A percentile compares a stretch with the other conserved stretches of the same genome.
Evolutionary conservation across 306 rosid species (phyloP).

Genomic region (Abrus precatorius): DNA sequence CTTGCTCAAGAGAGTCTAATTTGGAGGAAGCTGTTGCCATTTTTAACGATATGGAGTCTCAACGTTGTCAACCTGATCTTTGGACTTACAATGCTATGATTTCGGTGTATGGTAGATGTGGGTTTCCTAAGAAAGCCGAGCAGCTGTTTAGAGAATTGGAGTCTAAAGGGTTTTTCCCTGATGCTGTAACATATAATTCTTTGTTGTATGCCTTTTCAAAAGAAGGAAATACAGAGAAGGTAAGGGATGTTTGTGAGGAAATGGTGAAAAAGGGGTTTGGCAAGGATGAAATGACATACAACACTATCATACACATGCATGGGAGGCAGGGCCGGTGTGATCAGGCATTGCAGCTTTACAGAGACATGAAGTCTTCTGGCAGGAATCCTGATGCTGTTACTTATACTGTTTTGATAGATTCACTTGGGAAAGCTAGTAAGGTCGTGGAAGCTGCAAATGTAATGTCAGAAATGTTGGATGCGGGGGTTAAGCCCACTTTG

Average conservation of each 20-base stretch:
- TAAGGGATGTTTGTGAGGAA: slow-evolving; percentile 73
- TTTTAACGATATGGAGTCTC: slow-evolving; percentile 71
- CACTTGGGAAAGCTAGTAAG: slow-evolving; percentile 90
- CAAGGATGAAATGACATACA: slow-evolving; percentile 97
- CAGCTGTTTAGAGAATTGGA: slow-evolving; percentile 75
- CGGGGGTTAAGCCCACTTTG: slow-evolving; percentile 88
- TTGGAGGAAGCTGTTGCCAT: slow-evolving; percentile 80
- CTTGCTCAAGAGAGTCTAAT: slow-evolving; percentile 86
- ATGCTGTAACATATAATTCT: slow-evolving; percentile 92
- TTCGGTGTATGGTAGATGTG: slow-evolving; percentile 92
- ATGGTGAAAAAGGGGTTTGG: slow-evolving; percentile 87
- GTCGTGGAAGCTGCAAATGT: slow-evolving; percentile 77
- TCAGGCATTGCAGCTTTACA: slow-evolving; percentile 75
- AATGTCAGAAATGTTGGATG: slow-evolving; percentile 92
- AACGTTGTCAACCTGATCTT: slow-evolving; percentile 82
- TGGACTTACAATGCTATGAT: slow-evolving; percentile 99
- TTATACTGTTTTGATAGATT: slow-evolving; percentile 86
- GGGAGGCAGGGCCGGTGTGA: slow-evolving; percentile 88
- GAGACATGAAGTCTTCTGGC: slow-evolving; percentile 78
- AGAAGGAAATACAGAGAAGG: slow-evolving; percentile 77
- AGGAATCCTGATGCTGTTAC: slow-evolving; percentile 87
- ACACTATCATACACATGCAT: slow-evolving; percentile 88
- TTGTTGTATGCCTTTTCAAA: slow-evolving; percentile 85
- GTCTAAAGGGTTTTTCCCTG: slow-evolving; percentile 86
- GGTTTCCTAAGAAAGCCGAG: slow-evolving; percentile 73